Percentiles rank a stretch among this genome's conserved stretches.
phyloP scores from a whole-genome alignment of 176 grass and related monocot genomes.

The Chloris gayana region DNA sequence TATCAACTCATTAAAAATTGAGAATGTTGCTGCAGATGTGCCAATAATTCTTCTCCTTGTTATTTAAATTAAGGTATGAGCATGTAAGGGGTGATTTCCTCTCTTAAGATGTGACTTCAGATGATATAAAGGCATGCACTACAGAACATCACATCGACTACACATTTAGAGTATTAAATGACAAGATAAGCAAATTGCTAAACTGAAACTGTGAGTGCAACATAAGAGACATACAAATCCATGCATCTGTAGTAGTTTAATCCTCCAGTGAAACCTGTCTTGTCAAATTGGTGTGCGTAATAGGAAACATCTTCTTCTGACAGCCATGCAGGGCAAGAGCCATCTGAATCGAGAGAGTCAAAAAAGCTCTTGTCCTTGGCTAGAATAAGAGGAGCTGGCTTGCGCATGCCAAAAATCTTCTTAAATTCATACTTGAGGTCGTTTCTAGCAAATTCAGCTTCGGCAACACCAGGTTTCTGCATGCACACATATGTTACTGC shows the following conservation, averaged over 20 bases:
- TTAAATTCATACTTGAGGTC: constrained; percentile 45
- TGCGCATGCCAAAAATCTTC: constrained; percentile 65
- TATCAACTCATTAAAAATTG: neutral
- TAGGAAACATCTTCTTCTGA: constrained; percentile 86
- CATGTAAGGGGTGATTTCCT: neutral
- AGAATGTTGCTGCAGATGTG: neutral
- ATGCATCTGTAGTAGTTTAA: constrained; percentile 95
- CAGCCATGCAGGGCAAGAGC: constrained; percentile 72
- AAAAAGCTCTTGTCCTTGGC: constrained; percentile 77
- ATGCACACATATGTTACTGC: constrained; percentile 18
- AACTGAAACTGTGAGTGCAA: neutral
- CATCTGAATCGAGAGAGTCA: constrained; percentile 58
- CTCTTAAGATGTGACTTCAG: neutral
- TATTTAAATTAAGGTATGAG: neutral
- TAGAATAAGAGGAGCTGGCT: constrained; percentile 60
- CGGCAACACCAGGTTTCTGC: constrained; percentile 70
- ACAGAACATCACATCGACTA: neutral
- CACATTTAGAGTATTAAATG: constrained; percentile 25
- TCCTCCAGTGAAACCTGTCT: constrained; percentile 78
- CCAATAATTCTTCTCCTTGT: neutral
- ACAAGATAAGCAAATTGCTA: constrained; percentile 21
- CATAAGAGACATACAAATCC: constrained; percentile 58
- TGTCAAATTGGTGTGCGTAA: constrained; percentile 66
- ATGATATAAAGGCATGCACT: constrained; percentile 1
- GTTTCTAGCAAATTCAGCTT: constrained; percentile 67